Percentiles rank a stretch among this genome's conserved stretches.
Conservation (phyloP, 2,329 filamentous ascomycete species). For the Cytospora mali region DNA sequence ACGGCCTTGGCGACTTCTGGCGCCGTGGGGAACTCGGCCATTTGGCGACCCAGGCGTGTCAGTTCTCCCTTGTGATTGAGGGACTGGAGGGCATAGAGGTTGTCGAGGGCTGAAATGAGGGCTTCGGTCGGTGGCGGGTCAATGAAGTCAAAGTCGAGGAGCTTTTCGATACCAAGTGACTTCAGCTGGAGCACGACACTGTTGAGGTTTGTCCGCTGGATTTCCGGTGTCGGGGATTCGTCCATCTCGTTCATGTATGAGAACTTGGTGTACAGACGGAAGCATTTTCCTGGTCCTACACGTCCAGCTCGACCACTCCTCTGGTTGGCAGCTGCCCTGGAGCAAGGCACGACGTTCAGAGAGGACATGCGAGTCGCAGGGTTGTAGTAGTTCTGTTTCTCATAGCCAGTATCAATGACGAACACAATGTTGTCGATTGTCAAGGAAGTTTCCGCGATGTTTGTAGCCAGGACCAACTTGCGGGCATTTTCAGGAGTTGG, state of each 20-base stretch:
- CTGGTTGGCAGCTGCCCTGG: slow-evolving; percentile 89
- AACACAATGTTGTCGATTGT: slow-evolving; percentile 97
- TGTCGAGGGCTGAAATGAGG: slow-evolving; percentile 84
- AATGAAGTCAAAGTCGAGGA: slow-evolving; percentile 95
- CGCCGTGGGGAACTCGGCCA: slow-evolving; percentile 93
- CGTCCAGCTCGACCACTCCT: slow-evolving; percentile 90
- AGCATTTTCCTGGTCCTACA: slow-evolving; percentile 90
- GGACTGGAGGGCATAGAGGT: slow-evolving; percentile 87
- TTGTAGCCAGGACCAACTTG: slow-evolving; percentile 93
- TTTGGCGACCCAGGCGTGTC: slow-evolving; percentile 88
- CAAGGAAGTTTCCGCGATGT: slow-evolving; percentile 94
- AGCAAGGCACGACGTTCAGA: slow-evolving; percentile 87
- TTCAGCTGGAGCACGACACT: slow-evolving; percentile 84
- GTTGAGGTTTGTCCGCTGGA: slow-evolving; percentile 86
- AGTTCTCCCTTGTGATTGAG: slow-evolving; percentile 87
- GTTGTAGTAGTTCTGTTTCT: slow-evolving; percentile 95
- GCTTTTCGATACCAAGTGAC: slow-evolving; percentile 85
- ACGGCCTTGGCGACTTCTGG: slow-evolving; percentile 90
- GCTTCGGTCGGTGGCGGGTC: slow-evolving; percentile 89
- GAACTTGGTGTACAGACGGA: slow-evolving; percentile 90
- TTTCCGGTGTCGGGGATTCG: slow-evolving; percentile 88
- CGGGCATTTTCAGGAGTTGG: slow-evolving; percentile 82
- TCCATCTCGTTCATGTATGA: slow-evolving; percentile 95
- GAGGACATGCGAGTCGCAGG: slow-evolving; percentile 91
- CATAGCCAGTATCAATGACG: slow-evolving; percentile 92